Evolutionary conservation across 2,329 filamentous ascomycete genomes (phyloP), one percentile per base, ranked within the genome.

Genomic region (Escovopsis weberi): DNA sequence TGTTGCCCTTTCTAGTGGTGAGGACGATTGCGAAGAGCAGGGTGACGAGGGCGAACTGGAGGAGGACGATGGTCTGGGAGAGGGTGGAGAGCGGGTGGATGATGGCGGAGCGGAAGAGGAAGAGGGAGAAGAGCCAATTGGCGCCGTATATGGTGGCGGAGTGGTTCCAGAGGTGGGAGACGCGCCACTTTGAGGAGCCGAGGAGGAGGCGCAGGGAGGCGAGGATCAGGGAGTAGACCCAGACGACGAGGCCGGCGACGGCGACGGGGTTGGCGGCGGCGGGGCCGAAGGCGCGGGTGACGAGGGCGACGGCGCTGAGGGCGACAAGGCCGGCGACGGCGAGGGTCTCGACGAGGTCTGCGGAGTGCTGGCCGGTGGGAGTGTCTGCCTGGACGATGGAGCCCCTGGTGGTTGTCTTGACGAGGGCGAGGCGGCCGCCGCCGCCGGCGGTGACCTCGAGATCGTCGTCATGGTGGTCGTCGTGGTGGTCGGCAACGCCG

Each of bases 1-100:
- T 91, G 61, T 96, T 96, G 37, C 91, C 91, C 64, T 87, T 91
- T 49, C 91, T 79, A 47, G 86, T 93, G 41, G 80, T 83, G 44
- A 93, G 62, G 37, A 85, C 78, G 57, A 95, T 80, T 38, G 75
- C 59, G 42, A 87, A 79, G 11, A 98, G 72, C 11, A 94, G 58
- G 1, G 82, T 80, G 6, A 75, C 77, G 46, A 96, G 66, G 2
- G 68, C 66, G 55, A 96, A 96, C 53, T 93, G 79, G 45, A 74
- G 63, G 47, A 86, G 78, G 48, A 77, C 70, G 38, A 94, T 67
- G 39, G 70, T 68, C 56, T 82, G 72, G 4, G 77, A 68, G 34
- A 78, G 59, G 42, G 59, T 62, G 7, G 83, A 84, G 40, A 67
- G 70, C 0, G 85, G 81, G 59, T 91, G 81, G 47, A 96, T 78